Conservation (phyloP, 768 basidiomycete species). For the Omphalotus guepiniiformis region DNA sequence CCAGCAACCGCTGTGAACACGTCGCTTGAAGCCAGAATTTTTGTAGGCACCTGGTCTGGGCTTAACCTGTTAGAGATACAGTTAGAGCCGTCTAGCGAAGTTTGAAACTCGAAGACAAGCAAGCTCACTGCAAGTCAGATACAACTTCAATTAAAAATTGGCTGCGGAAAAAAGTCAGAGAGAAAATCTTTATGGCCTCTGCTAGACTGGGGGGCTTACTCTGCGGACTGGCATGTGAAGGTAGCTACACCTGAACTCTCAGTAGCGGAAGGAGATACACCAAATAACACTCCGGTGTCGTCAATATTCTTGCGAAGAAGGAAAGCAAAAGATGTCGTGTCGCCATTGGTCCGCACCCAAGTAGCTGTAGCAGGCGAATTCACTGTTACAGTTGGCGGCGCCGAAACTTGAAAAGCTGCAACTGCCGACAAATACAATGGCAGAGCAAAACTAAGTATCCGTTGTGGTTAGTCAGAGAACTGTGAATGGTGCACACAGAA, state of each 20-base stretch:
- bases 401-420: no score
- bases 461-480: no score
- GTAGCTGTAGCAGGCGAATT: constrained; percentile 2
- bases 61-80: neutral
- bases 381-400: neutral
- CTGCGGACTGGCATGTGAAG: neutral
- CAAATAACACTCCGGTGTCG: neutral
- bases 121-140: constrained; percentile 2
- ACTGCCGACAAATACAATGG: no score
- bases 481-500: no score
- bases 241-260: neutral
- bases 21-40: constrained; percentile 4
- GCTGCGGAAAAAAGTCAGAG: neutral
- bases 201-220: constrained; percentile 2
- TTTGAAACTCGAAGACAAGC: neutral
- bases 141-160: constrained; percentile 4
- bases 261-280: neutral
- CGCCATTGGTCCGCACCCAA: constrained; percentile 1
- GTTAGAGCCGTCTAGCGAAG: neutral
- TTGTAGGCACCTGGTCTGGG: neutral
- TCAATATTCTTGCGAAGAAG: neutral
- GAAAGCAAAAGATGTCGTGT: constrained; percentile 4
- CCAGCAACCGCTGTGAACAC: neutral
- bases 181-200: neutral
- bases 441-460: no score